These are phyloP conservation scores for Haematococcus lacustris DNA, from an alignment of 139 green algal species.

Conservation along the genomic window DNA sequence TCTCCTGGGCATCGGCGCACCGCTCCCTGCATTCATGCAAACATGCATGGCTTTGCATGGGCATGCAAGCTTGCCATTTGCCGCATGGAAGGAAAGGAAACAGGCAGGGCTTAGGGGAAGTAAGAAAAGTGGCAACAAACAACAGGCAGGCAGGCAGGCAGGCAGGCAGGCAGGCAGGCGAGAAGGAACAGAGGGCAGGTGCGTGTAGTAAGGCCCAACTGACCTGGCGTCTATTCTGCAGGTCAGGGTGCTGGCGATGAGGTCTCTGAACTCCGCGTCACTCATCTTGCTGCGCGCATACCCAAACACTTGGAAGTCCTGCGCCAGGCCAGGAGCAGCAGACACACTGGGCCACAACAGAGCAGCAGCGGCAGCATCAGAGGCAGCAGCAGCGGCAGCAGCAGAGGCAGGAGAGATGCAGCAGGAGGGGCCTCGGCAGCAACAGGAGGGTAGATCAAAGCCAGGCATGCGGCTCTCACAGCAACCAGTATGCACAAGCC, in stretches of 20 bases:
- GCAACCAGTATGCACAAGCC: too few relatives aligned
- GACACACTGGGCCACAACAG: neutral
- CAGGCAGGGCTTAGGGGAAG: too few relatives aligned
- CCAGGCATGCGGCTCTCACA: neutral
- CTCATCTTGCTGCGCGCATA: slow-evolving; percentile 89
- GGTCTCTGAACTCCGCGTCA: slow-evolving; percentile 74
- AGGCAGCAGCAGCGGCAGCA: too few relatives aligned
- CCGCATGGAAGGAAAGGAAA: neutral
- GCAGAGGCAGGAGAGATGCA: too few relatives aligned
- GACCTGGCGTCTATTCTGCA: slow-evolving; percentile 64
- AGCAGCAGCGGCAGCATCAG: too few relatives aligned
- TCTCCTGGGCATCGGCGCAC: slow-evolving; percentile 61
- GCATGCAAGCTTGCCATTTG: neutral
- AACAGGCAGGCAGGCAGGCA: too few relatives aligned
- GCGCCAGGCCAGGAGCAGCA: slow-evolving; percentile 1
- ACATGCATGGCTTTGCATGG: neutral
- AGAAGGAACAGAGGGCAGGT: too few relatives aligned
- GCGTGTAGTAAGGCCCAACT: too few relatives aligned
- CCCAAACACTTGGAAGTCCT: slow-evolving; percentile 87
- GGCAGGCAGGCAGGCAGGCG: too few relatives aligned
- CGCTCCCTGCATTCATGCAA: slow-evolving; percentile 46
- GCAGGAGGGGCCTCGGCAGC: too few relatives aligned
- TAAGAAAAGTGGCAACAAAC: too few relatives aligned
- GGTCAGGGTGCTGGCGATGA: slow-evolving; percentile 68
- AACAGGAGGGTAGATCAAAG: neutral